Evolutionary conservation across 2,329 filamentous ascomycete species (phyloP), one percentile per base, ranked within the genome.

Genomic region (Colletotrichum higginsianum): DNA sequence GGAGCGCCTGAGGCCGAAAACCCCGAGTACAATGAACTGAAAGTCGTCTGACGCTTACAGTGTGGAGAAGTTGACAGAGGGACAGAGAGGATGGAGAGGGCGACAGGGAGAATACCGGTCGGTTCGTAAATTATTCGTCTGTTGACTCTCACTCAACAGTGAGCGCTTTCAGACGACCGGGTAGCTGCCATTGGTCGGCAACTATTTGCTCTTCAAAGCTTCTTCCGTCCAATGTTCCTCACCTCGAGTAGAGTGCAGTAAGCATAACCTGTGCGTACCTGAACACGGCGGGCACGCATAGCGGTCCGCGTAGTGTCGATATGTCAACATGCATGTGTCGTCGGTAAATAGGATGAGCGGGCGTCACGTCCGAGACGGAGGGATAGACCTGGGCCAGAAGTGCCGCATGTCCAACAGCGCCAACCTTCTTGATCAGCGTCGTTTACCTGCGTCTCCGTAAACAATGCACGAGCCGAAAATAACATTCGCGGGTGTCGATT

Each of bases 111-210:
- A 47, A 13, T 18, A 53, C 40, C 42, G 35, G 58, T n/a, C 52
- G 49, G 58, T 46, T n/a, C 26, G 53, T 15, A 16, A 4, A n/a
- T 23, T 35, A 2, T 50, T 66, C 63, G 67, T 71, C 56, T 67
- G 42, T 57, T 57, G 42, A 50, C 40, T 53, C 13, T 40, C 11
- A 26, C 26, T 13, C 47, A 23, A 44, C 26, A 26, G 26, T 26
- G 4, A 61, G 55, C 35, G 56, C 44, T 30, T 35, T 40, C 57
- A 50, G 50, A 67, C 15, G 67, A 49, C 42, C 9, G n/a, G 40
- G 42, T 56, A 49, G 44, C 67, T 55, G 49, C 61, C 56, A 61
- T 67, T 67, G 57, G 64, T n/a, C 23, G 26, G 21, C 35, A 16
- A 57, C 57, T 53, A 42, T 46, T 52, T n/a, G 38, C n/a, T 46